Percentiles rank a stretch among this genome's conserved stretches.
Evolutionary conservation across 352 stramenopile genomes (phyloP).

Genomic region (Thalassiosira mediterranea): DNA sequence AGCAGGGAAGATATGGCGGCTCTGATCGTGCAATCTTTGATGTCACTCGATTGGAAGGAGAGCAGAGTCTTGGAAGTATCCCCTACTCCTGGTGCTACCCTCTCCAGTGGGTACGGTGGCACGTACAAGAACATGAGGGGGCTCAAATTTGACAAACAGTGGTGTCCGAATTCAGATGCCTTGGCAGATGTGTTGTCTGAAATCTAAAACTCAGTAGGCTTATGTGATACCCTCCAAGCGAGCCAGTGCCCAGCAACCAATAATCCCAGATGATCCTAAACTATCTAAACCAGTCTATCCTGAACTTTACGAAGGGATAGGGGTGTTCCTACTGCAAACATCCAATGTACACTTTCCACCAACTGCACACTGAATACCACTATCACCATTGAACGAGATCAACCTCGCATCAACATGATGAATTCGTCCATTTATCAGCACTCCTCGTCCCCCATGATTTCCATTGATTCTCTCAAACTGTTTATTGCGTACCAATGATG

Average conservation of each 20-base stretch:
- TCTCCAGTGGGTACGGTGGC: slow-evolving; percentile 2
- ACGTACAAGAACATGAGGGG: slow-evolving; percentile 34
- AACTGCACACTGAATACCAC: too few relatives aligned
- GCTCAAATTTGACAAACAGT: slow-evolving; percentile 61
- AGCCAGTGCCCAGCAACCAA: not conserved
- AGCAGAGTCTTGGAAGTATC: slow-evolving; percentile 66
- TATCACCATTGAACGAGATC: too few relatives aligned
- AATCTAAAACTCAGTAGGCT: slow-evolving; percentile 10
- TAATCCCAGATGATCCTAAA: not conserved
- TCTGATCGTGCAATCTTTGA: slow-evolving; percentile 69
- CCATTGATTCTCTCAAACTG: too few relatives aligned
- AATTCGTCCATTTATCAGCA: too few relatives aligned
- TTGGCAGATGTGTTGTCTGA: slow-evolving; percentile 15
- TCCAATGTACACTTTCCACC: too few relatives aligned
- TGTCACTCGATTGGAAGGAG: slow-evolving; percentile 69
- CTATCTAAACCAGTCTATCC: too few relatives aligned
- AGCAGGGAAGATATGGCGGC: slow-evolving; percentile 76
- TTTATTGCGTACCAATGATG: too few relatives aligned
- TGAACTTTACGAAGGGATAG: too few relatives aligned
- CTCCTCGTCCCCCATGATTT: too few relatives aligned
- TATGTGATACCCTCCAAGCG: not conserved
- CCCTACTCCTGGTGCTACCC: slow-evolving; percentile 18
- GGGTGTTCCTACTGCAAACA: too few relatives aligned
- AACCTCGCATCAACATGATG: too few relatives aligned
- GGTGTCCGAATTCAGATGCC: slow-evolving; percentile 70